A percentile compares a stretch with the other conserved stretches of the same genome.
phyloP scores from a whole-genome alignment of 2,329 filamentous ascomycete genomes.

The Stemphylium lycopersici region DNA sequence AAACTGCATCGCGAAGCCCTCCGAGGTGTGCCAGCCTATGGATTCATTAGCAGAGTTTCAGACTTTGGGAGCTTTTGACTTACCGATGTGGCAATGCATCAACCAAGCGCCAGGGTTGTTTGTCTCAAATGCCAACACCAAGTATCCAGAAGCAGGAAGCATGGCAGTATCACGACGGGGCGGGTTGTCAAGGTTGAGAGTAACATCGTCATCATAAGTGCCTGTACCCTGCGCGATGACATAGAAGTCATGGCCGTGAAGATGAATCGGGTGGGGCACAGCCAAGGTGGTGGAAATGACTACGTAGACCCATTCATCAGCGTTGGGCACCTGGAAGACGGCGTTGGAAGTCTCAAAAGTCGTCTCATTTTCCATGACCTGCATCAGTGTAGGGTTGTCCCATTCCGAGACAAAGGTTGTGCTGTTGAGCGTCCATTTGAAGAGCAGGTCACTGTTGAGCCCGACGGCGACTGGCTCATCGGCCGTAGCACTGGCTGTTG shows the following conservation, averaged over 20 bases:
- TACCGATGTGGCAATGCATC: slow-evolving; percentile 48
- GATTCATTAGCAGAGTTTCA: neutral
- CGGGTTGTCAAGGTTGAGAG: slow-evolving; percentile 39
- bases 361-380: slow-evolving; percentile 42
- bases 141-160: slow-evolving; percentile 38
- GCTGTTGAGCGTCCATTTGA: slow-evolving; percentile 51
- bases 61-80: neutral
- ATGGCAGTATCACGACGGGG: slow-evolving; percentile 43
- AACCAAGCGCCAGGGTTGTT: slow-evolving; percentile 48
- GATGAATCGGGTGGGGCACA: slow-evolving; percentile 42
- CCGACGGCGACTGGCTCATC: slow-evolving; percentile 40
- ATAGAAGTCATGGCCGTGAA: slow-evolving; percentile 44
- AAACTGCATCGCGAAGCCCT: slow-evolving; percentile 45
- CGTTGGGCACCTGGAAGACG: slow-evolving; percentile 29
- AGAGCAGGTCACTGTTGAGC: slow-evolving; percentile 43
- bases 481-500: slow-evolving; percentile 26
- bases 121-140: slow-evolving; percentile 45
- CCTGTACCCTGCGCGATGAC: slow-evolving; percentile 39
- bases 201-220: slow-evolving; percentile 17
- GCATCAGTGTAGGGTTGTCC: slow-evolving; percentile 47
- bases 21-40: slow-evolving; percentile 40
- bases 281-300: slow-evolving; percentile 48
- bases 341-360: slow-evolving; percentile 41
- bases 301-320: slow-evolving; percentile 49
- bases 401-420: slow-evolving; percentile 49